phyloP scores from a whole-genome alignment of 2,329 filamentous ascomycete species.

The Conoideocrella luteorostrata region DNA sequence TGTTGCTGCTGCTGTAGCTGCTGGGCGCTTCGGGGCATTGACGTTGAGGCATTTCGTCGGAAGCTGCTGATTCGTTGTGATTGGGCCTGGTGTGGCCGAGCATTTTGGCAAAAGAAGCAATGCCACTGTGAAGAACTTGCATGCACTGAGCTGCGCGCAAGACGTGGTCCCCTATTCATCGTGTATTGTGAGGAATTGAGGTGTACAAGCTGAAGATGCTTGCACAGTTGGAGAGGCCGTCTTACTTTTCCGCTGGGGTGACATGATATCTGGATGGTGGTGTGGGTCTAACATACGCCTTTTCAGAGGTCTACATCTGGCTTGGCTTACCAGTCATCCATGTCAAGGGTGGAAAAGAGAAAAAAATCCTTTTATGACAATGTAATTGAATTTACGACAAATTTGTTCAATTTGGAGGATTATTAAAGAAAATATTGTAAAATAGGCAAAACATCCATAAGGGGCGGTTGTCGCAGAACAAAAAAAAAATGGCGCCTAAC shows the following conservation, averaged over 20 bases:
- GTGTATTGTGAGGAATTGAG: constrained; percentile 7
- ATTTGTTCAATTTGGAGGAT: no score
- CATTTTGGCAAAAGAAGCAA: constrained; percentile 31
- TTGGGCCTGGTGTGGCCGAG: constrained; percentile 20
- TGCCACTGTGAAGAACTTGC: constrained; percentile 24
- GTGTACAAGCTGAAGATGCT: neutral
- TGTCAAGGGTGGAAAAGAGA: no score
- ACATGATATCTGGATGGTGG: constrained; percentile 3
- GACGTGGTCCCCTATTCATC: constrained; percentile 35
- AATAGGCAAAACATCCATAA: no score
- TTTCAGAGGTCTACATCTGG: no score
- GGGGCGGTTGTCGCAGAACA: no score
- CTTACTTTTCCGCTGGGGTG: constrained; percentile 9
- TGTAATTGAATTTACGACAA: no score
- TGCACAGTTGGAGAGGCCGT: neutral
- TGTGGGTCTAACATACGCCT: no score
- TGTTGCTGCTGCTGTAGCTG: constrained; percentile 21
- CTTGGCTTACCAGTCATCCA: no score
- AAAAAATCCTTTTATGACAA: neutral
- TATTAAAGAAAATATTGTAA: no score
- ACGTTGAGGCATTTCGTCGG: constrained; percentile 26
- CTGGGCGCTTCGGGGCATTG: constrained; percentile 17
- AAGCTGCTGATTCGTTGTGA: constrained; percentile 15
- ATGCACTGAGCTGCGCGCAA: constrained; percentile 25
- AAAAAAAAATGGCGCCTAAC: no score